Conservation (phyloP, 164 flowering plant species). For the Aristolochia fimbriata region DNA sequence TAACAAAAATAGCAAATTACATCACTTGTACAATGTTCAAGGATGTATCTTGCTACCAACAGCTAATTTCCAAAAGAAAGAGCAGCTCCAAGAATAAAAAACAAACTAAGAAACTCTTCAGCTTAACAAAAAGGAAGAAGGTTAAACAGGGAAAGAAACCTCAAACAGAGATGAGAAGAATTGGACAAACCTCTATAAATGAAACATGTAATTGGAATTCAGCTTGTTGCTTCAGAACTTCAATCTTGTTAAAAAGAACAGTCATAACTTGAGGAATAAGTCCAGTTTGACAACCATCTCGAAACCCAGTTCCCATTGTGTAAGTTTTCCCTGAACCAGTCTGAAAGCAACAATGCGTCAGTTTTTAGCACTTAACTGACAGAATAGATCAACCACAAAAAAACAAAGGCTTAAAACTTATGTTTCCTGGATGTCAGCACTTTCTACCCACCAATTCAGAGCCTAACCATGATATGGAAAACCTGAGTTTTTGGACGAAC, state of each 20-base stretch:
- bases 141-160: background rate
- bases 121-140: background rate
- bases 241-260: conserved; percentile 75
- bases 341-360: conserved; percentile 31
- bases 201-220: conserved; percentile 94
- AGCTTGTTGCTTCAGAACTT: conserved; percentile 54
- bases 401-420: too few relatives aligned
- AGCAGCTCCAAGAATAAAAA: too few relatives aligned
- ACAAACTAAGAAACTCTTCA: too few relatives aligned
- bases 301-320: conserved; percentile 92
- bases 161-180: background rate
- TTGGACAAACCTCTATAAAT: conserved; percentile 78
- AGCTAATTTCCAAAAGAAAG: too few relatives aligned
- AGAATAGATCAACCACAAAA: too few relatives aligned
- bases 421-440: too few relatives aligned
- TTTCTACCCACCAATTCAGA: too few relatives aligned
- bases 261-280: conserved; percentile 85
- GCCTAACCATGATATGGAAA: too few relatives aligned
- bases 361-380: conserved; percentile 5
- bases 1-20: too few relatives aligned
- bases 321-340: conserved; percentile 99
- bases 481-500: too few relatives aligned
- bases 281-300: conserved; percentile 70
- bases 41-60: too few relatives aligned
- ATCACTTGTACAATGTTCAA: too few relatives aligned